Conservation (phyloP, 345 rosid species). For the Murraya paniculata region DNA sequence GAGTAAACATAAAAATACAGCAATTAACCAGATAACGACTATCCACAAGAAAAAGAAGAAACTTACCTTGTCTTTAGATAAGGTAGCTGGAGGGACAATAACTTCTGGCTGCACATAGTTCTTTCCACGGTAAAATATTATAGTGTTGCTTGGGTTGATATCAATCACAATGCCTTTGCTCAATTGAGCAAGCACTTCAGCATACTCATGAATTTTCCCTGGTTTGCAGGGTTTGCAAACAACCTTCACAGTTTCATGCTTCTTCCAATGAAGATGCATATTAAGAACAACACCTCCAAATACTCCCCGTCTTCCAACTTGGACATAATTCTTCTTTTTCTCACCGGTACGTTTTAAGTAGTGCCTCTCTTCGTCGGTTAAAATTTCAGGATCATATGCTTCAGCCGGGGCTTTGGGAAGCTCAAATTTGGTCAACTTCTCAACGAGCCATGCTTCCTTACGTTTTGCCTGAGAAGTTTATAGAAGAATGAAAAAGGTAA, state of each 20-base stretch:
- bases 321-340: slow-evolving; percentile 80
- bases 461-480: slow-evolving; percentile 59
- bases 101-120: slow-evolving; percentile 78
- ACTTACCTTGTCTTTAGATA: slow-evolving; percentile 71
- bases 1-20: background rate
- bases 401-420: slow-evolving; percentile 55
- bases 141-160: slow-evolving; percentile 62
- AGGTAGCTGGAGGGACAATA: slow-evolving; percentile 74
- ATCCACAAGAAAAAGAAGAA: background rate
- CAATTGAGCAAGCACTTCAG: slow-evolving; percentile 73
- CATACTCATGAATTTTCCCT: slow-evolving; percentile 79
- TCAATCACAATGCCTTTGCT: slow-evolving; percentile 87
- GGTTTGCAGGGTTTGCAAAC: slow-evolving; percentile 83
- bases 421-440: slow-evolving; percentile 76
- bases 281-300: slow-evolving; percentile 95
- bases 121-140: slow-evolving; percentile 83
- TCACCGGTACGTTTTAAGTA: slow-evolving; percentile 87
- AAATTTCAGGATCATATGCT: slow-evolving; percentile 70
- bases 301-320: slow-evolving; percentile 89
- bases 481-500: background rate
- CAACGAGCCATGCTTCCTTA: slow-evolving; percentile 88
- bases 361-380: slow-evolving; percentile 93
- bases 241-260: slow-evolving; percentile 91
- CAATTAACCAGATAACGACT: background rate
- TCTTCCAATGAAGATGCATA: slow-evolving; percentile 98